A percentile compares a stretch with the other conserved stretches of the same genome.
These are phyloP conservation scores for Actinidia polygama DNA, from an alignment of 179 eudicot genomes.

Conservation along the genomic window DNA sequence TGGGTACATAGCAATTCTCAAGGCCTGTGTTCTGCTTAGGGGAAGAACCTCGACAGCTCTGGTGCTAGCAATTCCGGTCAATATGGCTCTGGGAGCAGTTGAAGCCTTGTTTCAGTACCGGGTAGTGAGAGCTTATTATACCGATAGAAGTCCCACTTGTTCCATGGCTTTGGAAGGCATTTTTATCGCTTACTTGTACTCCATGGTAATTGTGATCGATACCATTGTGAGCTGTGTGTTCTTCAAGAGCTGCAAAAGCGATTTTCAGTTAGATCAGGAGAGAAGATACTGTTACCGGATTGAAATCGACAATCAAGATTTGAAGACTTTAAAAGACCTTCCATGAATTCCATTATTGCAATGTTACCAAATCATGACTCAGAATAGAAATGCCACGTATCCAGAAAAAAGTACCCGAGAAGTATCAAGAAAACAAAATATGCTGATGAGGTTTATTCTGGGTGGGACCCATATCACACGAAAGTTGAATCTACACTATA, in stretches of 20 bases:
- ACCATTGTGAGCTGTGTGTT: conserved; percentile 58
- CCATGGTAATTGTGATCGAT: conserved; percentile 61
- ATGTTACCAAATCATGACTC: too few relatives aligned
- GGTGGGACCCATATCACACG: too few relatives aligned
- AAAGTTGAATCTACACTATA: too few relatives aligned
- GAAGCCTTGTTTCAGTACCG: conserved; percentile 77
- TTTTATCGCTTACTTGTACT: conserved; percentile 70
- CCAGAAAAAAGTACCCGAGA: too few relatives aligned
- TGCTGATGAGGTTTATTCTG: too few relatives aligned
- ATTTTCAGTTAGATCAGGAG: conserved; percentile 24
- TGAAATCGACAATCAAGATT: conserved; percentile 17
- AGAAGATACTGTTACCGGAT: conserved; percentile 12
- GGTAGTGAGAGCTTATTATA: conserved; percentile 33
- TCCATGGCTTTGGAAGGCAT: conserved; percentile 54
- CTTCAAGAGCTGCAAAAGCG: conserved; percentile 55
- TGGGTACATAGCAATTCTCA: conserved; percentile 56
- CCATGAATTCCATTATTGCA: conserved; percentile 15
- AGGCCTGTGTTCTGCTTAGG: conserved; percentile 48
- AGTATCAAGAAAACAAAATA: too few relatives aligned
- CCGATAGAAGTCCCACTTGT: conserved; percentile 5
- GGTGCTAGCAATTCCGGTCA: conserved; percentile 57
- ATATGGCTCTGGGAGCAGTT: conserved; percentile 59
- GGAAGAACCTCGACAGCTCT: conserved; percentile 67
- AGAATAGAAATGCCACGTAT: too few relatives aligned
- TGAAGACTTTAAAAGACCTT: conserved; percentile 28